phyloP scores from a whole-genome alignment of 2,329 filamentous ascomycete species.

The Phyllosticta capitalensis region DNA sequence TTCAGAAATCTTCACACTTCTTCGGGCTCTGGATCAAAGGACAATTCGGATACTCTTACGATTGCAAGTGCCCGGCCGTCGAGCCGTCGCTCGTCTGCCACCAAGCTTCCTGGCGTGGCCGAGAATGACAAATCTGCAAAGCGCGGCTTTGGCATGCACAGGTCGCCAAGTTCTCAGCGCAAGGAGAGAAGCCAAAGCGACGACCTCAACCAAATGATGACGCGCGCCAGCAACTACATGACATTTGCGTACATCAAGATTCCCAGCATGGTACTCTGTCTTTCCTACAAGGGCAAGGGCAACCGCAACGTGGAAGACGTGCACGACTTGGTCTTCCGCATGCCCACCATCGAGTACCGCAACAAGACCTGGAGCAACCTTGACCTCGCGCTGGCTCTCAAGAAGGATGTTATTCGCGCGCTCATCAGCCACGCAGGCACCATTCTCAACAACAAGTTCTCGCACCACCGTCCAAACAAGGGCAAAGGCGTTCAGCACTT shows the following conservation, averaged over 20 bases:
- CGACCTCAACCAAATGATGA: constrained; percentile 94
- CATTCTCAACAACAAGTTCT: constrained; percentile 96
- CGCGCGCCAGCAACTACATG: constrained; percentile 92
- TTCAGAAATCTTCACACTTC: constrained; percentile 24
- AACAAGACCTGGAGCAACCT: constrained; percentile 99
- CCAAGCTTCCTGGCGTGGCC: constrained; percentile 15
- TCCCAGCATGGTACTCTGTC: constrained; percentile 85
- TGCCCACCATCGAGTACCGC: constrained; percentile 88
- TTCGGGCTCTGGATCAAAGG: constrained; percentile 14
- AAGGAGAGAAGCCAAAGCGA: constrained; percentile 57
- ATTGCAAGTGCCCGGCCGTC: constrained; percentile 19
- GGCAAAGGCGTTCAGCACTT: constrained; percentile 66
- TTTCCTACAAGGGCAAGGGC: constrained; percentile 93
- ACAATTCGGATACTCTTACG: constrained; percentile 10
- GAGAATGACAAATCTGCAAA: constrained; percentile 17
- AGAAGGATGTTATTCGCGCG: constrained; percentile 88
- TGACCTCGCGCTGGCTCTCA: constrained; percentile 82
- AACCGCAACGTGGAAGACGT: constrained; percentile 95
- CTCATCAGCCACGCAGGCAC: constrained; percentile 92
- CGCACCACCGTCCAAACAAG: constrained; percentile 71
- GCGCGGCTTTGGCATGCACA: constrained; percentile 29
- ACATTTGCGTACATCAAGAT: constrained; percentile 93
- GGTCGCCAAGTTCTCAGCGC: constrained; percentile 29
- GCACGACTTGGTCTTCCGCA: constrained; percentile 92
- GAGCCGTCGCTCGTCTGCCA: constrained; percentile 22